Conservation (phyloP, 306 rosid genomes). For the Nissolia schottii region DNA sequence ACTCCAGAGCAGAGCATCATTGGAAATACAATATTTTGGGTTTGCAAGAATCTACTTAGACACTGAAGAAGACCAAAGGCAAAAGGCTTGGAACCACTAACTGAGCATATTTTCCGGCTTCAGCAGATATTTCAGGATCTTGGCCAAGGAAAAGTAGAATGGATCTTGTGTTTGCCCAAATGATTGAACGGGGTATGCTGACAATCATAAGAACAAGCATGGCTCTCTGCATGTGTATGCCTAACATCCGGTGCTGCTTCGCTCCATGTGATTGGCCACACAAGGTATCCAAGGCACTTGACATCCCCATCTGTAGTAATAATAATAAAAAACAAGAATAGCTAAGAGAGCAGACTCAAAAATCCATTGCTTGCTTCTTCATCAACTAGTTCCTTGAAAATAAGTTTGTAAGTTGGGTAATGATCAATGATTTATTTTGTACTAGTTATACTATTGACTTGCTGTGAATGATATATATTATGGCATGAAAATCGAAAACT, state of each 20-base stretch:
- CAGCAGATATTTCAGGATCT: conserved; percentile 46
- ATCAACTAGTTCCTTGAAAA: background rate
- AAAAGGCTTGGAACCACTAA: conserved; percentile 45
- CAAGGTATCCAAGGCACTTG: conserved; percentile 66
- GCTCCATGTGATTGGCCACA: conserved; percentile 82
- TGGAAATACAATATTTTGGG: conserved; percentile 62
- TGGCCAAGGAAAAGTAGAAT: conserved; percentile 45
- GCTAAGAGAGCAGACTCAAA: background rate
- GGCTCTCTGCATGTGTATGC: conserved; percentile 56
- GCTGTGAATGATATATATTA: background rate
- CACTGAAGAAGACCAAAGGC: conserved; percentile 54
- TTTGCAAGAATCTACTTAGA: conserved; percentile 43
- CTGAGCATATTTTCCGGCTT: conserved; percentile 52
- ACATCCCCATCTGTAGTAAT: conserved; percentile 52
- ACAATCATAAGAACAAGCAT: conserved; percentile 44
- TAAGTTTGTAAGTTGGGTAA: background rate
- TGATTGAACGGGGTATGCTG: conserved; percentile 39
- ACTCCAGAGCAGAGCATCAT: conserved; percentile 48
- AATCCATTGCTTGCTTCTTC: background rate
- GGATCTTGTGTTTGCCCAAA: conserved; percentile 47
- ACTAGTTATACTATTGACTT: background rate
- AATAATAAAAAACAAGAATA: background rate
- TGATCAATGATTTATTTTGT: background rate
- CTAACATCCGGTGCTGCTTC: conserved; percentile 47
- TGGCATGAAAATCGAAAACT: background rate